Evolutionary conservation across 2,329 filamentous ascomycete genomes (phyloP).

Genomic region (Neofusicoccum sp.): DNA sequence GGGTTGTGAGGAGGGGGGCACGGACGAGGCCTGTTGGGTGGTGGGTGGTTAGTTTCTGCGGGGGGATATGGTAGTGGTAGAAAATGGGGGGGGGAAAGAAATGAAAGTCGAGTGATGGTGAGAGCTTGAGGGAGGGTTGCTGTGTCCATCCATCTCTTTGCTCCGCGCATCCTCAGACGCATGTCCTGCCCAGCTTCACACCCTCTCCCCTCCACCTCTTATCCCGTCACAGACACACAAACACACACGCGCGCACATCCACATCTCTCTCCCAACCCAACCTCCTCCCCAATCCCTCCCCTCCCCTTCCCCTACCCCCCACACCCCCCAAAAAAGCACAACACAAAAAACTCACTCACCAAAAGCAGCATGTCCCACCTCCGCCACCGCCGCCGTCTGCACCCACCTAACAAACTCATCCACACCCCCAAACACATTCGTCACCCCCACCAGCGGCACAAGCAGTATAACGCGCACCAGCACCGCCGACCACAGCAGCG

Average conservation of each 20-base stretch:
- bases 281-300: not conserved
- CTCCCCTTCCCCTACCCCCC: not conserved
- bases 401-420: conserved; percentile 73
- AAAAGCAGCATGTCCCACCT: conserved; percentile 76
- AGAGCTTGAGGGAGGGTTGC: no score
- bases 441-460: conserved; percentile 30
- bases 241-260: not conserved
- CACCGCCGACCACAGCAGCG: conserved; percentile 74
- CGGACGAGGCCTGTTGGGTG: conserved; percentile 69
- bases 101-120: no score
- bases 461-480: conserved; percentile 67
- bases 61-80: no score
- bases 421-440: conserved; percentile 59
- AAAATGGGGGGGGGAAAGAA: no score
- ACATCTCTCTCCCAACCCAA: no score
- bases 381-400: conserved; percentile 79
- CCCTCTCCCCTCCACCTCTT: not conserved
- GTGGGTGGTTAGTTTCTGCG: not conserved
- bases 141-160: no score
- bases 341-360: conserved; percentile 52
- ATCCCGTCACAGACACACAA: no score
- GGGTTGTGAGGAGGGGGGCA: conserved; percentile 78
- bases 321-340: not conserved
- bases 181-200: no score
- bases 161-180: no score